phyloP scores from a whole-genome alignment of 2,329 filamentous ascomycete species.

The Diaporthe destruens region DNA sequence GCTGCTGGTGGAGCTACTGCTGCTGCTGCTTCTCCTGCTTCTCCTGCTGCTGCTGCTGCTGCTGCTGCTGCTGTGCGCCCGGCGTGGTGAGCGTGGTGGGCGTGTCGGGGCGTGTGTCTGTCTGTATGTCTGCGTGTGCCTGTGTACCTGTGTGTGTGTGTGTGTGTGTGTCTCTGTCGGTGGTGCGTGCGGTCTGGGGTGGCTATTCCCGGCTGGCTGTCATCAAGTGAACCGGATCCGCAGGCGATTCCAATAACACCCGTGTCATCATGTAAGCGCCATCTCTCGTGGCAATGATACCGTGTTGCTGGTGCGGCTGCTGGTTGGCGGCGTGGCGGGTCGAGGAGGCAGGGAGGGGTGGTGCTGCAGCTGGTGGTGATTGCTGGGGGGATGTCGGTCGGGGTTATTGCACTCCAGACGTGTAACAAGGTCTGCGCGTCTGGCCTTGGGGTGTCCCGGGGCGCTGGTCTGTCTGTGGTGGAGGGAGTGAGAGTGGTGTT shows the following conservation, averaged over 20 bases:
- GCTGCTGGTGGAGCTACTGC: conserved; percentile 25
- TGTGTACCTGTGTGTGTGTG: no score
- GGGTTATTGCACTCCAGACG: conserved; percentile 15
- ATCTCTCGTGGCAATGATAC: conserved; percentile 30
- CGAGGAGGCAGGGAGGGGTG: not conserved
- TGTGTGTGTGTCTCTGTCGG: no score
- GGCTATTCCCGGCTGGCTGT: conserved; percentile 18
- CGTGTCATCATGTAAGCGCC: conserved; percentile 37
- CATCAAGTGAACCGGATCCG: conserved; percentile 33
- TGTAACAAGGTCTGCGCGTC: conserved; percentile 21
- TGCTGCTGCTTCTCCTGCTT: no score
- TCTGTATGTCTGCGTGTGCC: no score
- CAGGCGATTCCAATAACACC: conserved; percentile 18
- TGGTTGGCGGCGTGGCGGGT: conserved; percentile 1
- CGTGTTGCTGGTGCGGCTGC: conserved; percentile 24
- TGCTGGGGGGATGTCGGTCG: not conserved
- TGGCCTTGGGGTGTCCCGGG: not conserved
- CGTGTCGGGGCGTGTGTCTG: no score
- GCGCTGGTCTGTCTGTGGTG: not conserved
- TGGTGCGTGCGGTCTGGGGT: not conserved
- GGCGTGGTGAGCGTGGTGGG: not conserved
- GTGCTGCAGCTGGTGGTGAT: conserved; percentile 17
- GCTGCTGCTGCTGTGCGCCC: conserved; percentile 22
- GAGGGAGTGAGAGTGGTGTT: not conserved
- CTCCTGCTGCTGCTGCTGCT: no score